Evolutionary conservation across 345 rosid genomes (phyloP).

Genomic region (Alliaria petiolata): DNA sequence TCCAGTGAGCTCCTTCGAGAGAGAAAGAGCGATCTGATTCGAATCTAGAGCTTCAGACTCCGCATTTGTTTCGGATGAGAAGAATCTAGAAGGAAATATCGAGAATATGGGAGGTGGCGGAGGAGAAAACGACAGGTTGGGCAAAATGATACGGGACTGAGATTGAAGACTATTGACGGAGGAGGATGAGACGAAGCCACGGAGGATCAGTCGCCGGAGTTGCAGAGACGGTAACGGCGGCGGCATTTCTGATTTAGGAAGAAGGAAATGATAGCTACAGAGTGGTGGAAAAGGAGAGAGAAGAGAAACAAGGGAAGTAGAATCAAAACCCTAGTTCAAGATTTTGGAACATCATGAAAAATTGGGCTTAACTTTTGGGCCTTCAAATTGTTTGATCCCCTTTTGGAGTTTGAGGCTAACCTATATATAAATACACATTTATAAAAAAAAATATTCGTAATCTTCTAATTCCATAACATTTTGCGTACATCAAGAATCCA

Average conservation of each 20-base stretch:
- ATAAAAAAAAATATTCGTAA: no score
- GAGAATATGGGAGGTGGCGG: constrained; percentile 15
- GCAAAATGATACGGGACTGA: neutral
- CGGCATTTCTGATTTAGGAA: constrained; percentile 39
- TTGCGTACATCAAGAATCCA: neutral
- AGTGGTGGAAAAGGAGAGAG: neutral
- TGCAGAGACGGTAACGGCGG: constrained; percentile 53
- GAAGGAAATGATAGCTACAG: neutral
- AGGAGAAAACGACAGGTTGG: constrained; percentile 17
- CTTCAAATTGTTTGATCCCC: neutral
- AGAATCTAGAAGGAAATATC: constrained; percentile 25
- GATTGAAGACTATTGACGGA: constrained; percentile 8
- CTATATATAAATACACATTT: no score
- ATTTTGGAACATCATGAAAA: neutral
- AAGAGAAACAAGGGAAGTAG: neutral
- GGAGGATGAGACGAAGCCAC: constrained; percentile 17
- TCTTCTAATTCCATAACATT: neutral
- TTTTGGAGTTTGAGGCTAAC: neutral
- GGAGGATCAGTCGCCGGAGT: constrained; percentile 48
- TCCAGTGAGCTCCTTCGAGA: constrained; percentile 65
- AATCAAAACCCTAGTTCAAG: constrained; percentile 20
- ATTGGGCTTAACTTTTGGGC: constrained; percentile 6
- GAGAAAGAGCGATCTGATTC: constrained; percentile 50
- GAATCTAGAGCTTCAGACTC: constrained; percentile 19
- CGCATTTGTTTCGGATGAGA: constrained; percentile 37